Conservation (phyloP, 768 basidiomycete species). For the Hygrocybe punicea region DNA sequence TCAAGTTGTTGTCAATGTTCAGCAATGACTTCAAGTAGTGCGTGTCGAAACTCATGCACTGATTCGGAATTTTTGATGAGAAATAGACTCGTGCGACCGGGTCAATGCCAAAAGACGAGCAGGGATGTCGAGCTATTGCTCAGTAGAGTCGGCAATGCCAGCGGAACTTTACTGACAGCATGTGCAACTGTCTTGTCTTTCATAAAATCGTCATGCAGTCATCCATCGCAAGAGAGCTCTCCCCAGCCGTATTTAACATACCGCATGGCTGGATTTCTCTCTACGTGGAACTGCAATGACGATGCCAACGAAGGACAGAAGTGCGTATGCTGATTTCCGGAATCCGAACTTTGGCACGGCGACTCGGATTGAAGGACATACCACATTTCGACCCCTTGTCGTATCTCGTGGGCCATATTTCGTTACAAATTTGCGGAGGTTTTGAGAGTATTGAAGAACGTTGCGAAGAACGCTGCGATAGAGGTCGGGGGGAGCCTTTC, state of each 20-base stretch:
- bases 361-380: not conserved
- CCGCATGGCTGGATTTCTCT: slow-evolving; percentile 12
- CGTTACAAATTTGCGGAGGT: no score
- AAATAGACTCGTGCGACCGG: no score
- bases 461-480: no score
- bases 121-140: no score
- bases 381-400: not conserved
- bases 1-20: no score
- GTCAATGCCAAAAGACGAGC: no score
- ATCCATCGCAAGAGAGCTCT: slow-evolving; percentile 70
- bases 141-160: no score
- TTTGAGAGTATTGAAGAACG: no score
- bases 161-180: not conserved
- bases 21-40: no score
- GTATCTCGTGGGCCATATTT: not conserved
- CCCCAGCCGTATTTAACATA: slow-evolving; percentile 10
- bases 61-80: no score
- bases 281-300: slow-evolving; percentile 24
- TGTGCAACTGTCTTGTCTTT: slow-evolving; percentile 5
- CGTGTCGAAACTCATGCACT: no score
- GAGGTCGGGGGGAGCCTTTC: no score
- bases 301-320: slow-evolving; percentile 17
- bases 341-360: not conserved
- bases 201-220: slow-evolving; percentile 61
- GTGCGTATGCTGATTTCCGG: not conserved